Evolutionary conservation across 2,329 filamentous ascomycete species (phyloP), one percentile per base, ranked within the genome.

Genomic region (Scytalidium sp.): DNA sequence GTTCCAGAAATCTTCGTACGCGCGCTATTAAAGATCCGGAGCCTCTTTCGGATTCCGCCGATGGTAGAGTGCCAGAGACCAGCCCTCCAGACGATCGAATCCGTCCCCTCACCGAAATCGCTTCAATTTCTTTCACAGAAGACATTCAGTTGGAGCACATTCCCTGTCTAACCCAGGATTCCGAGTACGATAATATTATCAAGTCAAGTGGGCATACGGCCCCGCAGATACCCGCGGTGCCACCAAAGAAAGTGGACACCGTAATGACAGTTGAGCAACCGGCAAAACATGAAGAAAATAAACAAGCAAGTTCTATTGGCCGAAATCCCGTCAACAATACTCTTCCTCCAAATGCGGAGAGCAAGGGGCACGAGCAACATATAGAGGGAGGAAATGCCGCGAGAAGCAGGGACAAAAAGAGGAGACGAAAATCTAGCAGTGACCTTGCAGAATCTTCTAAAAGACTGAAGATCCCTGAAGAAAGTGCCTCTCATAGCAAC

Each of bases 101-200:
- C 17, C 51, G 57, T 3, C 56, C 59, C 2, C 60, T 65, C 52
- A 51, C 52, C 8, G 60, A 64, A 17, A 59, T 64, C 22, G 59
- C 58, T 20, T 51, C 49, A 19, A 41, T 63, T 3, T 64, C 61
- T 3, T 60, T 59, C 40, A 41, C 42, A 3, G 45, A 29, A 5
- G 50, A 52, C 9, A 47, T 52, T 9, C 50, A 56, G 10, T 29
- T 46, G 25, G 43, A 54, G 20, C 50, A 60, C 21, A 45, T 59
- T 8, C 60, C 60, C 21, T 59, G 58, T 3, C 60, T 65, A n/a
- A 60, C 55, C 4, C 58, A 60, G 51, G 61, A 66, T 50, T 32
- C 41, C 5, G 59, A 57, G 8, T 63, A 60, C 44, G 52, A 60
- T 5, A 51, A 46, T 21, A 44, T 45, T 10, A 51, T 61, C 22